These are phyloP conservation scores for Auricularia sp. DNA, from an alignment of 768 basidiomycete species.

Conservation along the genomic window DNA sequence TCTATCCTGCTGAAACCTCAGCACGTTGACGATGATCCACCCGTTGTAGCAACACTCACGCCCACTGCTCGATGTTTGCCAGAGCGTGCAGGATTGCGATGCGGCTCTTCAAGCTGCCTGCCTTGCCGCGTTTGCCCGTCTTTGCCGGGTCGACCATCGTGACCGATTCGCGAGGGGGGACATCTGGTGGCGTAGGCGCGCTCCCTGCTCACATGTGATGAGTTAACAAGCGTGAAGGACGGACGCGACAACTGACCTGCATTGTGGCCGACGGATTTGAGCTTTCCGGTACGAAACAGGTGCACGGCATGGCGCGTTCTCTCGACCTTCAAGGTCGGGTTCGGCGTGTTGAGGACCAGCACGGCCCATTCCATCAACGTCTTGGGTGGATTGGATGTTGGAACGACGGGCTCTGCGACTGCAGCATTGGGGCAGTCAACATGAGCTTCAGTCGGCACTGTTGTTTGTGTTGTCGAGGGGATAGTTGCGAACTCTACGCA, in stretches of 20 bases:
- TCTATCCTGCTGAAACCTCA: slow-evolving; percentile 7
- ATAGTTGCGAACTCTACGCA: slow-evolving; percentile 41
- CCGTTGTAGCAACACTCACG: slow-evolving; percentile 58
- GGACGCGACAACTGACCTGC: background rate
- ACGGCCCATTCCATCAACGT: slow-evolving; percentile 73
- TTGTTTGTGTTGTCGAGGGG: no score
- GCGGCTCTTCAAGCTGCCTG: slow-evolving; percentile 41
- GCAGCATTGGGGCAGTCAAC: background rate
- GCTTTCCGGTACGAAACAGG: slow-evolving; percentile 57
- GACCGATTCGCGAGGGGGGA: slow-evolving; percentile 48
- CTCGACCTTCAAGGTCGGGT: slow-evolving; percentile 60
- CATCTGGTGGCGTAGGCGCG: slow-evolving; percentile 46
- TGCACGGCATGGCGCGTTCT: slow-evolving; percentile 61
- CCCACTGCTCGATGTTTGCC: slow-evolving; percentile 85
- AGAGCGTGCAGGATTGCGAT: slow-evolving; percentile 72
- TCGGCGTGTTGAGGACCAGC: slow-evolving; percentile 62
- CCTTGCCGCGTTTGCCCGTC: slow-evolving; percentile 40
- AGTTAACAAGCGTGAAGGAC: background rate
- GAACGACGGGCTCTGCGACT: slow-evolving; percentile 39
- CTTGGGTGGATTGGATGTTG: slow-evolving; percentile 38
- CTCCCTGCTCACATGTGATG: slow-evolving; percentile 17
- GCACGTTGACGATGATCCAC: background rate
- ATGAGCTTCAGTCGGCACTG: no score
- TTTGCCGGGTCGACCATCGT: slow-evolving; percentile 53
- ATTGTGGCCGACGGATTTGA: slow-evolving; percentile 52